A percentile compares a stretch with the other conserved stretches of the same genome.
Evolutionary conservation across 495 filamentous ascomycete species (phyloP).

Genomic region (Neurospora sublineolata): DNA sequence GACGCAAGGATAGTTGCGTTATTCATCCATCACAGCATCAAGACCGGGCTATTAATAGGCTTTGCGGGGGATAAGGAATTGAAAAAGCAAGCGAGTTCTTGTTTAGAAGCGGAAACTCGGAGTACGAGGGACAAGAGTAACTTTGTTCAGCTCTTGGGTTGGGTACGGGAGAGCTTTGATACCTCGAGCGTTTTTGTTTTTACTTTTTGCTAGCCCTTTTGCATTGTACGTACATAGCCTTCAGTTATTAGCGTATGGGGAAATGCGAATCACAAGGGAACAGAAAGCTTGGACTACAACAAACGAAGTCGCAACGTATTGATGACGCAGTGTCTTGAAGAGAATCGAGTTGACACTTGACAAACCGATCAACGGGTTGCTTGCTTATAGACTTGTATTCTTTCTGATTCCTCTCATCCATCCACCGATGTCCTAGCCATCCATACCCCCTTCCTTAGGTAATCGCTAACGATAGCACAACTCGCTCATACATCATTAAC

Average conservation of each 20-base stretch:
- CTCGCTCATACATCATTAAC: conserved; percentile 5
- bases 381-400: not conserved
- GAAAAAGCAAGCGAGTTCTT: not conserved
- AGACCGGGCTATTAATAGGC: not conserved
- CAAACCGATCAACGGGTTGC: not conserved
- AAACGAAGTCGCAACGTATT: not conserved
- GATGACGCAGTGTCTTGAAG: not conserved
- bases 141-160: not conserved
- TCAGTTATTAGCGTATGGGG: not conserved
- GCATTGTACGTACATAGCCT: not conserved
- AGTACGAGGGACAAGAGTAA: not conserved
- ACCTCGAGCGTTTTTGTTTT: not conserved
- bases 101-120: not conserved
- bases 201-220: not conserved
- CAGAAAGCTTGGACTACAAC: not conserved
- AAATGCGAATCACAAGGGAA: not conserved
- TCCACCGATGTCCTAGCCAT: not conserved
- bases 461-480: conserved; percentile 5
- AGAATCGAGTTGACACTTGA: too few species aligned
- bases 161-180: not conserved
- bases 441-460: not conserved
- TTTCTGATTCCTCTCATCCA: conserved; percentile 1
- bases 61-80: not conserved
- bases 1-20: not conserved
- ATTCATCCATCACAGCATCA: not conserved